Percentiles rank a stretch among this genome's conserved stretches.
Conservation (phyloP, 169 alveolate genomes). For the Perkinsus marinus region DNA sequence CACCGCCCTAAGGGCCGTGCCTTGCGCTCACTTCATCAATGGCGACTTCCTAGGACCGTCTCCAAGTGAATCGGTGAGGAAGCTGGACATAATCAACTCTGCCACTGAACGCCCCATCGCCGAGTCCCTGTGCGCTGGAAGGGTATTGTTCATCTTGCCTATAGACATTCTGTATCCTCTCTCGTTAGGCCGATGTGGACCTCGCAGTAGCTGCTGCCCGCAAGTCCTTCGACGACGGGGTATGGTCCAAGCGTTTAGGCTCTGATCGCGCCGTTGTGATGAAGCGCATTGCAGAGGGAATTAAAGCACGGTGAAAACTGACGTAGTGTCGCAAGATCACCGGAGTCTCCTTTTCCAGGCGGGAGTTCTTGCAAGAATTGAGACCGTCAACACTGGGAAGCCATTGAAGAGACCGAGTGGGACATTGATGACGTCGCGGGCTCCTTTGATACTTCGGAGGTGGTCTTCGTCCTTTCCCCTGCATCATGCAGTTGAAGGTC, state of each 20-base stretch:
- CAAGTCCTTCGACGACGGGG: constrained; percentile 26
- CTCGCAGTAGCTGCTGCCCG: constrained; percentile 48
- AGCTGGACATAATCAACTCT: no score
- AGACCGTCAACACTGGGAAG: constrained; percentile 31
- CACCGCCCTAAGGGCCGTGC: no score
- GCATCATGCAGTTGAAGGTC: constrained; percentile 2
- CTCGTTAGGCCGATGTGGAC: constrained; percentile 43
- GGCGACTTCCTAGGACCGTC: no score
- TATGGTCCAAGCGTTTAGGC: constrained; percentile 42
- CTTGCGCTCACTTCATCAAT: no score
- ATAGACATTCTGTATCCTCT: no score
- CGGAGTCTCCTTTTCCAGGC: constrained; percentile 18
- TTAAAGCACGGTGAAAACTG: constrained; percentile 1
- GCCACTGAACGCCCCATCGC: no score
- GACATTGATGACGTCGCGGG: constrained; percentile 36
- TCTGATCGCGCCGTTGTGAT: constrained; percentile 31
- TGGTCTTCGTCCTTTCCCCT: constrained; percentile 10
- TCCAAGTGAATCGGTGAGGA: no score
- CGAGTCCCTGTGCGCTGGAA: no score
- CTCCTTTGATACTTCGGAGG: constrained; percentile 39
- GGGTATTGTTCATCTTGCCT: no score
- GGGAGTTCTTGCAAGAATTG: constrained; percentile 51
- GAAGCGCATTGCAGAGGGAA: constrained; percentile 40
- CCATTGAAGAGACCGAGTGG: constrained; percentile 18
- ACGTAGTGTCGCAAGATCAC: background rate